These are phyloP conservation scores for Acanthamoeba culbertsoni DNA, from an alignment of 208 protist genomes.

Conservation along the genomic window DNA sequence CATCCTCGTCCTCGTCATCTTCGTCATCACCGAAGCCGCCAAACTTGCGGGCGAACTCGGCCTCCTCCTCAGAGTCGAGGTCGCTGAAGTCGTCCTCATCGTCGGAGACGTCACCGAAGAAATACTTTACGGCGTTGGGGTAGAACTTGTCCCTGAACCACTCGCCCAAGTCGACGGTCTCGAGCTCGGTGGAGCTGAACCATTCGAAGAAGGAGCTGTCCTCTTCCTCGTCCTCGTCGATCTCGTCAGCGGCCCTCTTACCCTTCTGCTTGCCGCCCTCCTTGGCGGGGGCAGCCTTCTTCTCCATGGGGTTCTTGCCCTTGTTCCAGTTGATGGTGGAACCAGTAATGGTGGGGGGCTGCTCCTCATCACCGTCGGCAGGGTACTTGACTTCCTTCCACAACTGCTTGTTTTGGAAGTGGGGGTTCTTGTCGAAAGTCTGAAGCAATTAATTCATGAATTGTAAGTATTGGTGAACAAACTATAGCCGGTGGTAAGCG, in stretches of 20 bases:
- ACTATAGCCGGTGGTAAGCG: background rate
- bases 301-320: conserved; percentile 22
- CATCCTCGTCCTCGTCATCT: background rate
- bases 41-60: background rate
- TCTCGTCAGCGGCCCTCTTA: background rate
- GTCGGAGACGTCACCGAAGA: conserved; percentile 22
- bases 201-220: background rate
- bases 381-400: conserved; percentile 49
- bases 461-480: background rate
- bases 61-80: background rate
- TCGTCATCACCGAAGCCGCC: background rate
- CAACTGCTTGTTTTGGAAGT: conserved; percentile 32
- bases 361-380: background rate
- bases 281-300: background rate
- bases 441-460: no score
- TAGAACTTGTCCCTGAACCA: conserved; percentile 42
- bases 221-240: conserved; percentile 11
- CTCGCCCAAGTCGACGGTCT: conserved; percentile 33
- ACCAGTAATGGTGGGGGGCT: background rate
- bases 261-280: conserved; percentile 9
- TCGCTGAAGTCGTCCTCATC: conserved; percentile 6
- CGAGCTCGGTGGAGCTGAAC: background rate
- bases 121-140: background rate
- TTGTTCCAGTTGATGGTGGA: conserved; percentile 39
- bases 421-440: conserved; percentile 55